phyloP scores from a whole-genome alignment of 495 filamentous ascomycete species.

The Penicillium diatomitis region DNA sequence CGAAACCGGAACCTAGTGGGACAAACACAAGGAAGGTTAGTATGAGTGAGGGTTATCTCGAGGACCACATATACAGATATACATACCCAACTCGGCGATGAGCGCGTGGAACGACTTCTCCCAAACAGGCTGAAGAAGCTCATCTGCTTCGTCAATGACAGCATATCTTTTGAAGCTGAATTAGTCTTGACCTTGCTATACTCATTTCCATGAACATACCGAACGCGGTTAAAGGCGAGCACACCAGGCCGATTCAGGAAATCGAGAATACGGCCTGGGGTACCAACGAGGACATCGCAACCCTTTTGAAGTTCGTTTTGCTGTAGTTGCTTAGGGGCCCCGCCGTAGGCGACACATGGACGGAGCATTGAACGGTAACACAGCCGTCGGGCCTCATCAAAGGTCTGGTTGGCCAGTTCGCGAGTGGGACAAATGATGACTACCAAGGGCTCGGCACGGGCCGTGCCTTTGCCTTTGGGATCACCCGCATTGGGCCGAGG shows the following conservation, averaged over 20 bases:
- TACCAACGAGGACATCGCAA: constrained; percentile 82
- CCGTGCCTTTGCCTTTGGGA: constrained; percentile 19
- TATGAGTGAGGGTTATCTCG: too few relatives aligned
- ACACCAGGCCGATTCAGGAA: constrained; percentile 62
- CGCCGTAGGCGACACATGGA: constrained; percentile 86
- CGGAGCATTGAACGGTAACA: constrained; percentile 93
- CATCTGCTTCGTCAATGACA: constrained; percentile 92
- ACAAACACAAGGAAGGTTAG: too few relatives aligned
- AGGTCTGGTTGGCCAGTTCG: constrained; percentile 88
- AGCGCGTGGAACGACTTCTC: constrained; percentile 58
- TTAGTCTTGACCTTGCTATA: constrained; percentile 1
- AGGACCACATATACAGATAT: too few relatives aligned
- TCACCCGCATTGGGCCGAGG: constrained; percentile 56
- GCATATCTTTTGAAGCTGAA: constrained; percentile 45
- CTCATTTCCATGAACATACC: constrained; percentile 33
- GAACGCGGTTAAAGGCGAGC: constrained; percentile 65
- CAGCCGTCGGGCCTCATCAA: constrained; percentile 81
- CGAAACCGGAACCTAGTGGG: too few relatives aligned
- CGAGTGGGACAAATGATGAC: constrained; percentile 79
- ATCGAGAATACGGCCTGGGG: constrained; percentile 77
- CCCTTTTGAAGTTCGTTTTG: constrained; percentile 64
- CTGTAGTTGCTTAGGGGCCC: constrained; percentile 58
- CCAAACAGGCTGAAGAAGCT: constrained; percentile 75
- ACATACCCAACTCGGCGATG: constrained; percentile 69
- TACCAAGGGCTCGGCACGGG: constrained; percentile 75